A percentile compares a stretch with the other conserved stretches of the same genome.
Conservation (phyloP, 2,329 filamentous ascomycete genomes). For the Cadophora malorum region DNA sequence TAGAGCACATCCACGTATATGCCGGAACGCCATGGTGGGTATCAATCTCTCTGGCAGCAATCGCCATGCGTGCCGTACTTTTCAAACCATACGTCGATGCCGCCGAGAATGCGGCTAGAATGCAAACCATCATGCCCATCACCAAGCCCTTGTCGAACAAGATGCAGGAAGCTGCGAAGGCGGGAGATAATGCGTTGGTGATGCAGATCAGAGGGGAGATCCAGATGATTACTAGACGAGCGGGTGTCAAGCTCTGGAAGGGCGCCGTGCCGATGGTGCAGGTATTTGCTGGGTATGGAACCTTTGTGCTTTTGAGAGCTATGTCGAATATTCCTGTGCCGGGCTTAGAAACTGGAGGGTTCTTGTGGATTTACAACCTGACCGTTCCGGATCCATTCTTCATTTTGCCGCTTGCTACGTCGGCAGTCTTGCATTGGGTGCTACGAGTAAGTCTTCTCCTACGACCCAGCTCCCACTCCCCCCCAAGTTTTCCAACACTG, state of each 20-base stretch:
- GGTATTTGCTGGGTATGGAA: conserved; percentile 77
- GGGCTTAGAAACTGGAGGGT: conserved; percentile 71
- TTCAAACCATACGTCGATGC: conserved; percentile 69
- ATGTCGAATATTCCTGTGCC: conserved; percentile 85
- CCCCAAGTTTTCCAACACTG: neutral
- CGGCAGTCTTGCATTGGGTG: conserved; percentile 60
- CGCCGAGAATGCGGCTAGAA: conserved; percentile 66
- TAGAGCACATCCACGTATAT: conserved; percentile 85
- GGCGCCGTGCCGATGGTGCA: conserved; percentile 65
- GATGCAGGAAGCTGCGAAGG: conserved; percentile 50
- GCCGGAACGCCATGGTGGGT: conserved; percentile 81
- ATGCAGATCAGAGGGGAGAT: conserved; percentile 57
- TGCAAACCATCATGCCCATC: conserved; percentile 65
- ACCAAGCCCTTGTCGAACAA: conserved; percentile 61
- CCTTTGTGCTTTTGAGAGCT: conserved; percentile 76
- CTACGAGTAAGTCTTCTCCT: conserved; percentile 37
- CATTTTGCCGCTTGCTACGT: conserved; percentile 70
- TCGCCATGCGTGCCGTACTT: conserved; percentile 68
- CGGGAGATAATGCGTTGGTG: conserved; percentile 55
- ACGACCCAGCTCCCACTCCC: too few relatives aligned
- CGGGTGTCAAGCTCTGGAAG: conserved; percentile 60
- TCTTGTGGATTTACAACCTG: conserved; percentile 82
- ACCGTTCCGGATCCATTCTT: conserved; percentile 78
- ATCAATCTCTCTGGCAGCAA: conserved; percentile 69
- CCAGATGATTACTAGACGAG: conserved; percentile 55